A percentile compares a stretch with the other conserved stretches of the same genome.
Conservation (phyloP, 352 stramenopile genomes). For the Peronosclerospora sorghi region DNA sequence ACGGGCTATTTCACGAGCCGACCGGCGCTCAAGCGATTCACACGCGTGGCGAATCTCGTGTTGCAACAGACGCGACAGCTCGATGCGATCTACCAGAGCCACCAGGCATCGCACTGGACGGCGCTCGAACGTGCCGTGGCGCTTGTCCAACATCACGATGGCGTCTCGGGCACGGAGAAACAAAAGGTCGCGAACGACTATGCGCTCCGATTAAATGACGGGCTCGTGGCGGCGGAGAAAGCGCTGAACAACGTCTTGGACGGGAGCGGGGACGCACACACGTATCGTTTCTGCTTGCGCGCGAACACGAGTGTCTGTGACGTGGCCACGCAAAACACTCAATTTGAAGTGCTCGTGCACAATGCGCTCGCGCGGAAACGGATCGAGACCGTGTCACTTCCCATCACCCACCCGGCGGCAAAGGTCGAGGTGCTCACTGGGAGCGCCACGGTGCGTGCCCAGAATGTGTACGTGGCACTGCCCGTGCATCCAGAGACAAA, state of each 20-base stretch:
- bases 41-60: slow-evolving; percentile 81
- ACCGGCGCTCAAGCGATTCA: slow-evolving; percentile 87
- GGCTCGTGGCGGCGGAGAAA: slow-evolving; percentile 52
- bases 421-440: slow-evolving; percentile 30
- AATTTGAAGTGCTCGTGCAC: slow-evolving; percentile 67
- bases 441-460: slow-evolving; percentile 20
- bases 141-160: slow-evolving; percentile 95
- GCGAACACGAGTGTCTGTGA: slow-evolving; percentile 90
- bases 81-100: slow-evolving; percentile 64
- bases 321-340: slow-evolving; percentile 42
- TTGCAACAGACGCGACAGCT: slow-evolving; percentile 88
- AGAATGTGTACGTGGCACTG: slow-evolving; percentile 43
- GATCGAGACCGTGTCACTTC: slow-evolving; percentile 48
- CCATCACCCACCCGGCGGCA: slow-evolving; percentile 34
- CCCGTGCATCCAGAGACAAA: slow-evolving; percentile 38
- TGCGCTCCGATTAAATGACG: slow-evolving; percentile 82
- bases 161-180: slow-evolving; percentile 91
- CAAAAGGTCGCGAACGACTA: slow-evolving; percentile 95
- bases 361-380: slow-evolving; percentile 49
- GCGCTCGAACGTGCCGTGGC: slow-evolving; percentile 84
- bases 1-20: slow-evolving; percentile 94
- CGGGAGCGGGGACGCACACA: slow-evolving; percentile 55
- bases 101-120: slow-evolving; percentile 35
- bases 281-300: slow-evolving; percentile 56
- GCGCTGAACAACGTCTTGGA: slow-evolving; percentile 68